Percentiles rank a stretch among this genome's conserved stretches.
These are phyloP conservation scores for Taphrina populina DNA, from an alignment of 1,139 yeast species.

Conservation along the genomic window DNA sequence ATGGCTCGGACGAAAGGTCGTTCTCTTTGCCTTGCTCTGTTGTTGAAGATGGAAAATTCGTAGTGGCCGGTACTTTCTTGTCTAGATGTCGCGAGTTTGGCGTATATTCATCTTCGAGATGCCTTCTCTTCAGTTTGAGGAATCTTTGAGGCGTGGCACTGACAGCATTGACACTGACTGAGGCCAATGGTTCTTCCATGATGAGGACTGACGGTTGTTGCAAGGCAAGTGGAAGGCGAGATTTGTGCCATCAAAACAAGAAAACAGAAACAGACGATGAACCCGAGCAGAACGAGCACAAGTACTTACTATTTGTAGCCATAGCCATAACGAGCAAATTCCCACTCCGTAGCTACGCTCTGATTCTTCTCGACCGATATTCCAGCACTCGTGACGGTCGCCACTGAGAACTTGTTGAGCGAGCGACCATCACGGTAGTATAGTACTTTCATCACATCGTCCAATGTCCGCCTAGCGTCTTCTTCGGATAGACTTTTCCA, in stretches of 20 bases:
- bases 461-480: constrained; percentile 70
- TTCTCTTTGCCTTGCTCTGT: background rate
- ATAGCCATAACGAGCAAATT: constrained; percentile 78
- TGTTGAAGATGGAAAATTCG: background rate
- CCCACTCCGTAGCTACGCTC: constrained; percentile 83
- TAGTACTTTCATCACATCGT: constrained; percentile 88
- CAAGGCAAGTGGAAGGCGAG: too few relatives aligned
- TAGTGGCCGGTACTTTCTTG: constrained; percentile 4
- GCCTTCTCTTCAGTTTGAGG: constrained; percentile 28
- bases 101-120: constrained; percentile 21
- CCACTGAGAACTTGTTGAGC: constrained; percentile 76
- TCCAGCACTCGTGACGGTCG: constrained; percentile 65
- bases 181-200: background rate
- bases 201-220: too few relatives aligned
- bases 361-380: constrained; percentile 66
- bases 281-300: too few relatives aligned
- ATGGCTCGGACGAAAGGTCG: too few relatives aligned
- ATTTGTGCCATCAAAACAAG: constrained; percentile 7
- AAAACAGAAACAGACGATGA: too few relatives aligned
- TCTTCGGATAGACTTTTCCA: constrained; percentile 64
- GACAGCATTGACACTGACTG: constrained; percentile 2
- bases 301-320: constrained; percentile 67
- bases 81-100: constrained; percentile 25
- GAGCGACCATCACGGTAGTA: constrained; percentile 97
- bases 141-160: constrained; percentile 8